Base-by-base conservation (phyloP, 257 asterid genomes). In the Primulina eburnea region DNA sequence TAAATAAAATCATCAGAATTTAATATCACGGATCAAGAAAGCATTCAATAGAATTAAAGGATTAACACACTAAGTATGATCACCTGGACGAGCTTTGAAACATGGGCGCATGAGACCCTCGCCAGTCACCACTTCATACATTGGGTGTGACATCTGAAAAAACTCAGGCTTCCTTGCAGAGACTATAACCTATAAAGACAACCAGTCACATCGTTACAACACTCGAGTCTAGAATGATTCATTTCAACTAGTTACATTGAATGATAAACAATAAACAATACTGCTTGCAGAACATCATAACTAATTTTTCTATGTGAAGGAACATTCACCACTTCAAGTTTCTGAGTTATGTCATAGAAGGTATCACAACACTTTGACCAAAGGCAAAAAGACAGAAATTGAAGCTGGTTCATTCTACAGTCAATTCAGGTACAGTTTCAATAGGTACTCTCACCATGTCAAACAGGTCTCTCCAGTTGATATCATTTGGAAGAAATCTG, bases 41-140 rank as follows among this genome's bases (percentile, higher is more conserved):
- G 34, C 34, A 32, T 32, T 32, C 34, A 32, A 4, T 32, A 32
- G 34, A 32, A 32, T 32, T 3, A 32, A 32, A 3, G 34, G 34
- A 30, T 30, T 30, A 30, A 5, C 34, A 32, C 62, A 71, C 67
- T 55, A 60, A 60, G 70, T 47, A 67, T n/a, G 59, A 73, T 78
- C 81, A 90, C 97, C 97, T 85, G 94, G 78, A 47, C 62, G 57
- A 80, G 92, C 88, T 82, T 85, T 88, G 80, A 90, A 88, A 81
- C 97, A 90, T 64, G 97, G 97, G 64, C 96, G 94, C 96, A 88
- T 83, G 62, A 90, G 85, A 71, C 97, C 97, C 85, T 88, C 96
- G 75, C 82, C 87, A 38, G 96, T 90, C 81, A 88, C 97, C 79
- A 90, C 96, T 85, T 90, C 95, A 68, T 90, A 90, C 92, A 90